Conservation (phyloP, 169 alveolate genomes). For the Plasmodium coatneyi region DNA sequence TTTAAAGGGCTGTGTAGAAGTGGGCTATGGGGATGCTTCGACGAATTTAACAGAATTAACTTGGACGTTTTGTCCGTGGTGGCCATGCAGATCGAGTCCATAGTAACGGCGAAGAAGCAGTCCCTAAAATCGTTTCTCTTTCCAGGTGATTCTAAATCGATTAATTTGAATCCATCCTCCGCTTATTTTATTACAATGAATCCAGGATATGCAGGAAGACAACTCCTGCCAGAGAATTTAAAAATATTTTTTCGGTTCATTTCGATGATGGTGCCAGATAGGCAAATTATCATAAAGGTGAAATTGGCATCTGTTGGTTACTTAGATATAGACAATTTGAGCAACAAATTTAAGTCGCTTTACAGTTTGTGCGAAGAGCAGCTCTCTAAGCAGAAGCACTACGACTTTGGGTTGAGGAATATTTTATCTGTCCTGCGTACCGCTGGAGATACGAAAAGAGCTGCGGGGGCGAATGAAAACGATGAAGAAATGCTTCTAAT, state of each 20-base stretch:
- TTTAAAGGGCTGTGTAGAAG: constrained; percentile 95
- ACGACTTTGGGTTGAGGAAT: constrained; percentile 99
- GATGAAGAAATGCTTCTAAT: constrained; percentile 82
- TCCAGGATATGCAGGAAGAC: constrained; percentile 99
- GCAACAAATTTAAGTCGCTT: constrained; percentile 94
- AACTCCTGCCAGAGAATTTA: constrained; percentile 96
- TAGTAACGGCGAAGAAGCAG: constrained; percentile 92
- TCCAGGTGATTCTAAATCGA: constrained; percentile 88
- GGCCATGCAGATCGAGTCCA: constrained; percentile 94
- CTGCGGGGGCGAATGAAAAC: constrained; percentile 94
- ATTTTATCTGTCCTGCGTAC: constrained; percentile 94
- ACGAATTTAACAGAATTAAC: constrained; percentile 97
- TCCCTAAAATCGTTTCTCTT: constrained; percentile 86
- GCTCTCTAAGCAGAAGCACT: constrained; percentile 95
- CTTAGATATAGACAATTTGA: constrained; percentile 92
- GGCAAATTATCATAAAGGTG: constrained; percentile 92
- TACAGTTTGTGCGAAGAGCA: constrained; percentile 95
- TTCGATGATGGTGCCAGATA: constrained; percentile 94
- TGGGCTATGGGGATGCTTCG: constrained; percentile 99
- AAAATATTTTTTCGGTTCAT: constrained; percentile 94
- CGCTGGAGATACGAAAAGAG: constrained; percentile 94
- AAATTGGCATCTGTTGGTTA: constrained; percentile 97
- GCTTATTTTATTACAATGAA: constrained; percentile 98
- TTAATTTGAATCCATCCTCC: constrained; percentile 93
- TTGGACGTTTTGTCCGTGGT: constrained; percentile 97